Evolutionary conservation across 73 alveolate species (phyloP).

Genomic region (Uronychia setigera): DNA sequence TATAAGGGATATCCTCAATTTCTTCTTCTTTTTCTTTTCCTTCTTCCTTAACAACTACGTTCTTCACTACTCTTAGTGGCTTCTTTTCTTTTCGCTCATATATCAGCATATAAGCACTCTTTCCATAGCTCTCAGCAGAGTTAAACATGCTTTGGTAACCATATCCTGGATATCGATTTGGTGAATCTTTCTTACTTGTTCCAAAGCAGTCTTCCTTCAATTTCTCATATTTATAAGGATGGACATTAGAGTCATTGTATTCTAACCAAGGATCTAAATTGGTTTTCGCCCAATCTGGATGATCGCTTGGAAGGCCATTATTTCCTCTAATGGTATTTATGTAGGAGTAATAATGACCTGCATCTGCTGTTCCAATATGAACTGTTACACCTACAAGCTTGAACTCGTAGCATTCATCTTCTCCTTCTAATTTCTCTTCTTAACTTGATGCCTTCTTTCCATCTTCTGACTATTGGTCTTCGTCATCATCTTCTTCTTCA

Average conservation of each 20-base stretch:
- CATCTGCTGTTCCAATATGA: constrained; percentile 78
- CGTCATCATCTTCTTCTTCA: constrained; percentile 27
- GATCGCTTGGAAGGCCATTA: constrained; percentile 14
- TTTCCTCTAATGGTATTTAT: constrained; percentile 66
- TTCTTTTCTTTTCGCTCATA: constrained; percentile 82
- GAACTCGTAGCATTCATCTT: constrained; percentile 65
- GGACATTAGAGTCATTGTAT: constrained; percentile 87
- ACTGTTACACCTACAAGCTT: constrained; percentile 74
- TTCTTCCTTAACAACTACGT: neutral
- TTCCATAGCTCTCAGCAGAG: constrained; percentile 49
- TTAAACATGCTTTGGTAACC: constrained; percentile 5
- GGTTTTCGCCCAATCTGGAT: constrained; percentile 59
- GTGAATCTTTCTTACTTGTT: constrained; percentile 28
- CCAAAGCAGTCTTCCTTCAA: constrained; percentile 79
- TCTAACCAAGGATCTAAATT: constrained; percentile 83
- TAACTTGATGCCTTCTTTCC: neutral
- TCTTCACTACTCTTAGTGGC: constrained; percentile 36
- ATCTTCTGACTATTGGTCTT: constrained; percentile 32
- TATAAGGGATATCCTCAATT: constrained; percentile 16
- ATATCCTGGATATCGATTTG: neutral
- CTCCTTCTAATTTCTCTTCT: constrained; percentile 32
- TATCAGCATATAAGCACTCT: constrained; percentile 90
- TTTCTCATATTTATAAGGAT: constrained; percentile 66
- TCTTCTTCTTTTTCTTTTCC: constrained; percentile 51
- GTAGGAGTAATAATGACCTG: constrained; percentile 78